Percentiles rank a stretch among this genome's conserved stretches.
Evolutionary conservation across 1,284 basidiomycete species (phyloP).

Genomic region (Cerioporus squamosus): DNA sequence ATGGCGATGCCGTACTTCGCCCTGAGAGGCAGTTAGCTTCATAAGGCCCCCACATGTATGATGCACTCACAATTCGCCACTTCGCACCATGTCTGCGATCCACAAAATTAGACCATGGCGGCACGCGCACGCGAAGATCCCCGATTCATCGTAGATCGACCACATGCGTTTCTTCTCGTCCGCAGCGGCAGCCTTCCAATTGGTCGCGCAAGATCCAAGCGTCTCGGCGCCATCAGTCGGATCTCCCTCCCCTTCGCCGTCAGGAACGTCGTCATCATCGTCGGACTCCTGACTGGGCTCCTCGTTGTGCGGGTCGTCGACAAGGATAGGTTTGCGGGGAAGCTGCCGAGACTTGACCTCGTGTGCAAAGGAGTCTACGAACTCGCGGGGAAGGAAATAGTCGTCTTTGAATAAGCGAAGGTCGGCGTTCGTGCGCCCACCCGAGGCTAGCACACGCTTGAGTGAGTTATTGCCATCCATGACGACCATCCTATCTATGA

Average conservation of each 20-base stretch:
- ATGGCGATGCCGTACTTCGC: slow-evolving; percentile 42
- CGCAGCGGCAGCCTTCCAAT: slow-evolving; percentile 38
- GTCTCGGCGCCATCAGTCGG: slow-evolving; percentile 20
- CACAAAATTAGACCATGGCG: slow-evolving; percentile 31
- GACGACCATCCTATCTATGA: slow-evolving; percentile 24
- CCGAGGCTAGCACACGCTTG: slow-evolving; percentile 29
- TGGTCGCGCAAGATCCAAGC: slow-evolving; percentile 28
- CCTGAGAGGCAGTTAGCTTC: slow-evolving; percentile 19
- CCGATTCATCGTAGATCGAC: slow-evolving; percentile 37
- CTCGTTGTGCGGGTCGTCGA: no score
- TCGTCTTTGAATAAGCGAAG: slow-evolving; percentile 22
- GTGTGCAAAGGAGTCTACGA: slow-evolving; percentile 36
- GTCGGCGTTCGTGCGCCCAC: slow-evolving; percentile 16
- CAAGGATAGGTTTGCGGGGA: background rate
- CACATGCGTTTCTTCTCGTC: slow-evolving; percentile 38
- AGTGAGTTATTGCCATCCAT: slow-evolving; percentile 43
- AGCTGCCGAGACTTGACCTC: slow-evolving; percentile 28
- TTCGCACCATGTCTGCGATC: slow-evolving; percentile 34
- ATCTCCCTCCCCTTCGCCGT: slow-evolving; percentile 11
- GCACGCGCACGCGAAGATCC: slow-evolving; percentile 38
- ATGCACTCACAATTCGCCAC: slow-evolving; percentile 35
- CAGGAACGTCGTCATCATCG: background rate
- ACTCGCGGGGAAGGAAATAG: slow-evolving; percentile 28
- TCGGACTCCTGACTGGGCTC: background rate
- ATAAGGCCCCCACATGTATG: background rate